Evolutionary conservation across 1,284 basidiomycete genomes (phyloP).

Genomic region (Ustilago shanxiensis): DNA sequence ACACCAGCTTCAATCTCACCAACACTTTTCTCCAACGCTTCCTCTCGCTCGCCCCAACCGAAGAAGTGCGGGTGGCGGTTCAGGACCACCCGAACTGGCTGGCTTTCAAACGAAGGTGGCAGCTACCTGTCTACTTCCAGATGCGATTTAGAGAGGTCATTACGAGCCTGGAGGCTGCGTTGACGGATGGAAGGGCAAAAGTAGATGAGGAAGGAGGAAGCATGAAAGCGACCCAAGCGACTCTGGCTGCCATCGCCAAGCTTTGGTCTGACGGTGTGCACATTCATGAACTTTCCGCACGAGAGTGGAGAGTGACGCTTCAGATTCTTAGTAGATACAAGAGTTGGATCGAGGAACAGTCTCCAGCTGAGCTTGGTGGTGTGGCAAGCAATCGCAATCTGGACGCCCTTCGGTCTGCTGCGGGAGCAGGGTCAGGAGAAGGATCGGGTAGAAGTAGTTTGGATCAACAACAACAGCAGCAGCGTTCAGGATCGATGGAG

Average conservation of each 20-base stretch:
- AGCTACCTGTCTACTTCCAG: conserved; percentile 96
- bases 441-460: conserved; percentile 7
- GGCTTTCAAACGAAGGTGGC: conserved; percentile 88
- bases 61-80: conserved; percentile 26
- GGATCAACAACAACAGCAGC: conserved; percentile 3
- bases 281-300: conserved; percentile 51
- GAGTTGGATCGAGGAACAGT: conserved; percentile 54
- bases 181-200: conserved; percentile 7
- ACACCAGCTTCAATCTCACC: conserved; percentile 82
- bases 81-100: conserved; percentile 78
- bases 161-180: conserved; percentile 34
- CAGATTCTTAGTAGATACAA: conserved; percentile 65
- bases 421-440: not conserved
- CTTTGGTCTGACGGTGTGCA: conserved; percentile 59
- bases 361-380: conserved; percentile 16
- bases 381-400: conserved; percentile 5
- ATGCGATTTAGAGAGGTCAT: conserved; percentile 97
- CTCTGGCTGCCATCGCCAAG: conserved; percentile 39
- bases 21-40: conserved; percentile 86
- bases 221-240: conserved; percentile 34
- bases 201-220: not conserved
- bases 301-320: conserved; percentile 65
- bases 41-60: conserved; percentile 83
- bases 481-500: conserved; percentile 7
- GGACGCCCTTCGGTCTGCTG: not conserved